Base-by-base conservation (phyloP, 768 basidiomycete species). In the Leucocoprinus birnbaumii region DNA sequence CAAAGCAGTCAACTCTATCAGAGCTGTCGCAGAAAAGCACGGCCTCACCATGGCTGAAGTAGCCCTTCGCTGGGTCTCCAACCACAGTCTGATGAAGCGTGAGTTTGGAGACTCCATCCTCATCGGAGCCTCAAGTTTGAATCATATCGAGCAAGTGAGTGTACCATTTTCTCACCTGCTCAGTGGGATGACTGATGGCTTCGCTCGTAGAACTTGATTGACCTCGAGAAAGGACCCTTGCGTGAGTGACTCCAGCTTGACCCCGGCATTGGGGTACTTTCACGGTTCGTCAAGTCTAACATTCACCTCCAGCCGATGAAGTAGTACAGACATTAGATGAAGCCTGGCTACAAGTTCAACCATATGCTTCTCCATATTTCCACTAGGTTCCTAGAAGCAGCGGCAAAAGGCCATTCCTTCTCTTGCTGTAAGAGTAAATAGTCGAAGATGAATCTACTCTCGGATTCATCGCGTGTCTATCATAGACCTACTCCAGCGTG, bases 61-160 rank as follows among this genome's bases (percentile, higher is more conserved):
- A 3, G 80, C 83, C 1, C 67, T 84, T 45, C 73, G 84, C n/a
- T 86, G 84, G 84, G 70, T 78, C 48, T 79, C 83, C 50, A 77
- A 85, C 55, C 84, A 86, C 57, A 80, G 78, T 5, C 54, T 69
- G 2, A 62, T 85, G 47, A 73, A 76, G 59, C 67, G 74, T 7
- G 79, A 81, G 58, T 60, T 71, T 22, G 76, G 79, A 10, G 79
- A 82, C 59, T 65, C 77, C 21, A 68, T 86, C 53, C 68, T 87
- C 53, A 85, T 88, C 59, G 85, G 85, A n/a, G 85, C 84, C 24
- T 81, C 79, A 3, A 82, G 74, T 55, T 47, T 80, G 58, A 69
- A 71, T 26, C 85, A 87, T 60, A 79, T 85, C 45, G 76, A 85
- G 63, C 69, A 78, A 68, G 78, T 75, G 27, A 50, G 45, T 41